These are phyloP conservation scores for Clarireedia hainanense DNA, from an alignment of 2,329 filamentous ascomycete genomes.

Conservation along the genomic window DNA sequence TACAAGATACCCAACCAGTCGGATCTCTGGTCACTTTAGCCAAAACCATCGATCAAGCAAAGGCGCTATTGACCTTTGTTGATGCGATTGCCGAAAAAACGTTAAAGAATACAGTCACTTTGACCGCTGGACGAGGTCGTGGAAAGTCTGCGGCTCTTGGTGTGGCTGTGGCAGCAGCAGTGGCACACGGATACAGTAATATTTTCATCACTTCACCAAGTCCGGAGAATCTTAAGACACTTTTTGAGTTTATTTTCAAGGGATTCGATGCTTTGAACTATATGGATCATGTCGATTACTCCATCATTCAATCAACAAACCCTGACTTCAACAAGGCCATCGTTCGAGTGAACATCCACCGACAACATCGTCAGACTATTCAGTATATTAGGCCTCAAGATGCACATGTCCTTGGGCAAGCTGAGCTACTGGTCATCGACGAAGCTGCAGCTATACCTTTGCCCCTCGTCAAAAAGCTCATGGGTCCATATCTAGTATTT, in stretches of 20 bases:
- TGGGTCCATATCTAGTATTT: constrained; percentile 95
- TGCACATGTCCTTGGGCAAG: constrained; percentile 88
- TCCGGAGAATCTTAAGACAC: constrained; percentile 94
- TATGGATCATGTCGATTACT: constrained; percentile 92
- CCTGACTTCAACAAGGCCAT: constrained; percentile 99
- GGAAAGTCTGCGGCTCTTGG: constrained; percentile 96
- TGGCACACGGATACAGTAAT: constrained; percentile 96
- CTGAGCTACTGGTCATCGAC: constrained; percentile 91
- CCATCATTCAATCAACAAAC: constrained; percentile 96
- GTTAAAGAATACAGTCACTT: constrained; percentile 80
- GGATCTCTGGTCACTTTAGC: constrained; percentile 78
- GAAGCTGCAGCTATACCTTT: constrained; percentile 95
- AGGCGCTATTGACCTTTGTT: constrained; percentile 92
- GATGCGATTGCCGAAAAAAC: constrained; percentile 97
- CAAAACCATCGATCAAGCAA: constrained; percentile 89
- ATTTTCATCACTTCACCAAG: constrained; percentile 98
- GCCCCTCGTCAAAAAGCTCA: constrained; percentile 83
- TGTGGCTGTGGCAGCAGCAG: constrained; percentile 85
- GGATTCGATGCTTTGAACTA: constrained; percentile 94
- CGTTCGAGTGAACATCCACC: constrained; percentile 90
- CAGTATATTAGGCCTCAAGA: constrained; percentile 98
- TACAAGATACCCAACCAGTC: constrained; percentile 79
- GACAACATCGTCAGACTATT: constrained; percentile 92
- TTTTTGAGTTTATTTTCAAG: constrained; percentile 98
- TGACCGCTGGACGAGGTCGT: constrained; percentile 89